phyloP scores from a whole-genome alignment of 2,329 filamentous ascomycete genomes.

The Pseudogymnoascus sp. region DNA sequence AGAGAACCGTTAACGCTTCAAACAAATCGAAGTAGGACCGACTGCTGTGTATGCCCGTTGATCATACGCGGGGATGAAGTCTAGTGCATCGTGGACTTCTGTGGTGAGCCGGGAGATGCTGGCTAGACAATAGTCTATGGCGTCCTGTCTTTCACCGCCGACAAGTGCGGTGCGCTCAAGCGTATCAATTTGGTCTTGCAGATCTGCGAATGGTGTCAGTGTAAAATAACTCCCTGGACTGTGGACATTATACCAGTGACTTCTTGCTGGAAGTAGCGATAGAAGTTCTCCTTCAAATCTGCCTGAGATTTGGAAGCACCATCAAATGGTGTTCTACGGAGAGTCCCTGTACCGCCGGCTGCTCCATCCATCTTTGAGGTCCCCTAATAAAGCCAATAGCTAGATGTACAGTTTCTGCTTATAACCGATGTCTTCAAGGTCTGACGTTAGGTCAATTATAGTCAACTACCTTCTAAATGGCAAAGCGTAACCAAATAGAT shows the following conservation, averaged over 20 bases:
- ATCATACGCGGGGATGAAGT: conserved; percentile 80
- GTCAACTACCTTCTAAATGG: neutral
- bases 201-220: conserved; percentile 39
- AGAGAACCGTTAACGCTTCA: neutral
- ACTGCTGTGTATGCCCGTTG: conserved; percentile 79
- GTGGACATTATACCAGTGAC: conserved; percentile 49
- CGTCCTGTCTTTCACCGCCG: conserved; percentile 70
- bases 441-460: neutral
- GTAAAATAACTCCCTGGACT: neutral
- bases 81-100: conserved; percentile 75
- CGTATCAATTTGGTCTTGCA: conserved; percentile 67
- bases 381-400: neutral
- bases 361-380: neutral
- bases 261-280: conserved; percentile 72
- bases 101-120: conserved; percentile 73
- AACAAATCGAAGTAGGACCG: conserved; percentile 14
- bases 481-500: neutral
- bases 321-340: conserved; percentile 17
- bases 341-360: neutral
- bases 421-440: neutral
- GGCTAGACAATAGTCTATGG: conserved; percentile 70
- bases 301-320: conserved; percentile 13
- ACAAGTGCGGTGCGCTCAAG: conserved; percentile 55
- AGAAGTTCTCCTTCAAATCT: conserved; percentile 69
- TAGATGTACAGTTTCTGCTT: neutral